These are phyloP conservation scores for Zoysia pacifica DNA, from an alignment of 176 grass and related monocot species.

Conservation along the genomic window DNA sequence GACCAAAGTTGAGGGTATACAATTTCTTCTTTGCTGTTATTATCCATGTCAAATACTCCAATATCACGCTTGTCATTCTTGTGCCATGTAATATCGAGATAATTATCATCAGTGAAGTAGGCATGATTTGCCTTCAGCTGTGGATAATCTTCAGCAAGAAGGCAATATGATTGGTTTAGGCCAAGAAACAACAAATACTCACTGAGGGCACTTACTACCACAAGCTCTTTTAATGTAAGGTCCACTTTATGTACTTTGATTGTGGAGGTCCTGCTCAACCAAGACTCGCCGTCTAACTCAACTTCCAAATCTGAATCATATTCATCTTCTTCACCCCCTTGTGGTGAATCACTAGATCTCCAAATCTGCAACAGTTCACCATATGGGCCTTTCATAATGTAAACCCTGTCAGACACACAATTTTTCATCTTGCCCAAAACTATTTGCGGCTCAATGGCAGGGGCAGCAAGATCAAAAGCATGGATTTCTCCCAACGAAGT, in stretches of 20 bases:
- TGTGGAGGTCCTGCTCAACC: too few relatives aligned
- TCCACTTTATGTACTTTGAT: too few relatives aligned
- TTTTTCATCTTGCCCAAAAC: background rate
- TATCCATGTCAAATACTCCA: constrained; percentile 17
- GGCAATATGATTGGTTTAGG: background rate
- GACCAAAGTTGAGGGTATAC: constrained; percentile 9
- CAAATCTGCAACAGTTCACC: constrained; percentile 4
- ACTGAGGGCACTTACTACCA: too few relatives aligned
- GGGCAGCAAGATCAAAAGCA: background rate
- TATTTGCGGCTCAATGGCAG: background rate
- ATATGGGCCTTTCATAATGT: background rate
- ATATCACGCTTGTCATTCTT: background rate
- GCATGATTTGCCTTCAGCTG: background rate
- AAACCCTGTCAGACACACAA: background rate
- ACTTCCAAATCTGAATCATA: too few relatives aligned
- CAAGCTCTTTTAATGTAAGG: too few relatives aligned
- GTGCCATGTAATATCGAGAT: background rate
- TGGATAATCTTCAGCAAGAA: background rate
- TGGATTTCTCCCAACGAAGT: background rate
- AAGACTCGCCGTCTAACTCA: too few relatives aligned
- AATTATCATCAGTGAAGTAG: background rate
- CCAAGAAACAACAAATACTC: background rate
- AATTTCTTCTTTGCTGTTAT: background rate
- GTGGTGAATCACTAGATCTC: background rate
- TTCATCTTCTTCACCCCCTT: background rate